A percentile compares a stretch with the other conserved stretches of the same genome.
Evolutionary conservation across 192 early-diverging fungal genomes (phyloP).

Genomic region (Geranomyces variabilis): DNA sequence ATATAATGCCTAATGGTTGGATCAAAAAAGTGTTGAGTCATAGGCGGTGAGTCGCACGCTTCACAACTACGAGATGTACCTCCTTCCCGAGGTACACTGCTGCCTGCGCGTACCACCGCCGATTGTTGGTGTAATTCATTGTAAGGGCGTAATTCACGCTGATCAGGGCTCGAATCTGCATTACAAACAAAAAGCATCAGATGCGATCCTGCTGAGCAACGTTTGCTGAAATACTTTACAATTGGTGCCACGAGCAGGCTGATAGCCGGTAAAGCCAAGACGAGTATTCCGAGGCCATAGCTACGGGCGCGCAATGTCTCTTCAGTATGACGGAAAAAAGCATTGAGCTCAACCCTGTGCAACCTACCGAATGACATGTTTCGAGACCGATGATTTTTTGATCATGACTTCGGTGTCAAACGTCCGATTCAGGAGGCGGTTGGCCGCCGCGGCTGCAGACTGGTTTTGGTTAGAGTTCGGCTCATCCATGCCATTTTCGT

Average conservation of each 20-base stretch:
- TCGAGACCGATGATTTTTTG: slow-evolving; percentile 7
- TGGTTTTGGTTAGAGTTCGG: slow-evolving; percentile 1
- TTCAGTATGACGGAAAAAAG: too few species aligned
- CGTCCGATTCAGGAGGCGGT: slow-evolving; percentile 9
- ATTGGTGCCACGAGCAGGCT: slow-evolving; percentile 21
- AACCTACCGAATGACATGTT: slow-evolving; percentile 23
- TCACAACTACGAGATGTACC: too few species aligned
- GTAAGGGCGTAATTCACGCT: slow-evolving; percentile 22
- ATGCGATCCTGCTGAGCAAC: too few species aligned
- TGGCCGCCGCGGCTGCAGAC: slow-evolving; percentile 10
- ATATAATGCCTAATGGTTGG: slow-evolving; percentile 3
- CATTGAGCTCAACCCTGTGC: too few species aligned
- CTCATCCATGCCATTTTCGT: neutral
- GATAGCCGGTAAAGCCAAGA: slow-evolving; percentile 19
- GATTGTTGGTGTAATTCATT: slow-evolving; percentile 25
- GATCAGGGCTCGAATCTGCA: slow-evolving; percentile 11
- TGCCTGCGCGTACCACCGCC: slow-evolving; percentile 22
- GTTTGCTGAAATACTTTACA: too few species aligned
- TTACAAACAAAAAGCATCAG: neutral
- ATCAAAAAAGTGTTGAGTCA: too few species aligned
- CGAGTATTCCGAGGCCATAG: neutral
- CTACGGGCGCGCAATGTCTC: too few species aligned
- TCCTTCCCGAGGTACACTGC: slow-evolving; percentile 15
- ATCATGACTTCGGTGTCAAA: slow-evolving; percentile 12
- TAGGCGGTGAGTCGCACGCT: too few species aligned